Conservation (phyloP, 768 basidiomycete genomes). For the Tulasnella sp. region DNA sequence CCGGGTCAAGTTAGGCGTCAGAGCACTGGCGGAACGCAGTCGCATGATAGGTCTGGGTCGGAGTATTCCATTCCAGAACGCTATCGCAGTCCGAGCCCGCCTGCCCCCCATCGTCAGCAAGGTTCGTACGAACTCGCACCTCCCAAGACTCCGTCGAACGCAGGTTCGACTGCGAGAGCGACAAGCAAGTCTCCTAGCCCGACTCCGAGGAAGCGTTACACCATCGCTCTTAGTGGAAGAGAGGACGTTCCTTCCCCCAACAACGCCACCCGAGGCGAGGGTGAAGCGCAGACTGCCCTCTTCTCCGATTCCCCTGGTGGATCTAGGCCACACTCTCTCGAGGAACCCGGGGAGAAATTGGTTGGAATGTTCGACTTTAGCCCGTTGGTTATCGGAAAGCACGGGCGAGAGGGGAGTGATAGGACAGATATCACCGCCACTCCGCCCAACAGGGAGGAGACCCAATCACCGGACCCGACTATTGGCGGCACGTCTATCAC, state of each 20-base stretch:
- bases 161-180: constrained; percentile 32
- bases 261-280: constrained; percentile 21
- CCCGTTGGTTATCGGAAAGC: constrained; percentile 1
- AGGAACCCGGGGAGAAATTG: constrained; percentile 5
- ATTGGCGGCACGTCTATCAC: constrained; percentile 31
- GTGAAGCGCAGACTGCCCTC: constrained; percentile 29
- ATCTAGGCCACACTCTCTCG: constrained; percentile 18
- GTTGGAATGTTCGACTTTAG: constrained; percentile 1
- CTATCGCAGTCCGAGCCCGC: constrained; percentile 19
- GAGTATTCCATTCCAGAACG: constrained; percentile 17
- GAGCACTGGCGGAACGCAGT: not conserved
- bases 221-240: constrained; percentile 75
- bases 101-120: not conserved
- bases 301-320: constrained; percentile 26
- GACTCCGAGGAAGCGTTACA: constrained; percentile 69
- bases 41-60: constrained; percentile 35
- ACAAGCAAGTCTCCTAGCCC: constrained; percentile 62
- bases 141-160: constrained; percentile 21
- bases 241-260: constrained; percentile 34
- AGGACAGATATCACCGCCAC: constrained; percentile 10
- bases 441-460: constrained; percentile 23
- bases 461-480: constrained; percentile 27
- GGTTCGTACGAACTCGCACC: constrained; percentile 4
- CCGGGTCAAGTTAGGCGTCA: not conserved
- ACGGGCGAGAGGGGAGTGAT: constrained; percentile 10